Evolutionary conservation across 805 yeast species (phyloP).

Genomic region (Metschnikowia gelsemii): DNA sequence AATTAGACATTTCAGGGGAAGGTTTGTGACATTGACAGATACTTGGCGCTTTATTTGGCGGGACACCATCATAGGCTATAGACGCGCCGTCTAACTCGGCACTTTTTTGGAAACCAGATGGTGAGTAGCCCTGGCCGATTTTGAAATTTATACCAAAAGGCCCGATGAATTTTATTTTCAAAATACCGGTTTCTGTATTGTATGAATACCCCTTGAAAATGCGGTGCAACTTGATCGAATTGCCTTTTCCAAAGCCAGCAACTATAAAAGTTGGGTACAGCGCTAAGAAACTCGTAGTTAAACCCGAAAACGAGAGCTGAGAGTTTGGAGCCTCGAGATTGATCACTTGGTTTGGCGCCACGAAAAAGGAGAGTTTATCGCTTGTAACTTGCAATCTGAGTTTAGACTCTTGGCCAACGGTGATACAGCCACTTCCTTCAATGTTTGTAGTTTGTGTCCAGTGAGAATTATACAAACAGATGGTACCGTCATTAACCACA

Average conservation of each 20-base stretch:
- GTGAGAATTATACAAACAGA: conserved; percentile 27
- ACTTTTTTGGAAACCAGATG: conserved; percentile 1
- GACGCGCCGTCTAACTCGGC: not conserved
- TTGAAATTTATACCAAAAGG: conserved; percentile 1
- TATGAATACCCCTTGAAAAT: conserved; percentile 6
- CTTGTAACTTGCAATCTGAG: conserved; percentile 1
- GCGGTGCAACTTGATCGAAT: conserved; percentile 3
- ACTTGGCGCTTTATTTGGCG: conserved; percentile 1
- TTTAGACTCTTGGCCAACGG: conserved; percentile 1
- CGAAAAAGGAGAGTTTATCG: not conserved
- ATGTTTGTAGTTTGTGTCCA: conserved; percentile 25
- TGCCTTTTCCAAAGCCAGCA: conserved; percentile 12
- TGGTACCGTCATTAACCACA: conserved; percentile 28
- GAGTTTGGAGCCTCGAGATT: conserved; percentile 6
- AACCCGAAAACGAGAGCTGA: conserved; percentile 3
- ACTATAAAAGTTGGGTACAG: conserved; percentile 5
- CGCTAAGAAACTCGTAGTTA: conserved; percentile 1
- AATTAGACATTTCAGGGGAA: not conserved
- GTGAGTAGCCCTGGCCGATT: conserved; percentile 11
- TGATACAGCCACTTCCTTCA: conserved; percentile 28
- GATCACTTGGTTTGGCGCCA: conserved; percentile 4
- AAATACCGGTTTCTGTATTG: conserved; percentile 7
- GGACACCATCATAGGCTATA: conserved; percentile 1
- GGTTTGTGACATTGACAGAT: conserved; percentile 1
- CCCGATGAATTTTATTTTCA: conserved; percentile 5